Percentiles rank a stretch among this genome's conserved stretches.
Conservation (phyloP, 106 monocot species). For the Phalaenopsis aphrodite region DNA sequence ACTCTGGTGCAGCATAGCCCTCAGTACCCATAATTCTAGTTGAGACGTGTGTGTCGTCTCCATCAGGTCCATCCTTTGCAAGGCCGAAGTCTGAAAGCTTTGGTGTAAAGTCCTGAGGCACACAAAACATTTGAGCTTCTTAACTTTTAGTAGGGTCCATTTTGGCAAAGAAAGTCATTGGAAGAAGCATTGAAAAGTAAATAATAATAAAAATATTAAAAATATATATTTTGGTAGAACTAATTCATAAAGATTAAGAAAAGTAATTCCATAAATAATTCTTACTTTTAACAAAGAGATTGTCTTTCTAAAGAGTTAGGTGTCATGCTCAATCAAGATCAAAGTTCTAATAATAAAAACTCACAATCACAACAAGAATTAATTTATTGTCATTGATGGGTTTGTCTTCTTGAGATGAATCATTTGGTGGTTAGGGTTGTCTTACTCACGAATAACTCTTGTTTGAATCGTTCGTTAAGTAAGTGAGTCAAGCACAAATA, state of each 20-base stretch:
- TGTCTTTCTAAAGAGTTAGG: too few relatives aligned
- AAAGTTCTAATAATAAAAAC: too few relatives aligned
- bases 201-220: not conserved
- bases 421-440: too few relatives aligned
- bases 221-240: not conserved
- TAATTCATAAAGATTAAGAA: not conserved
- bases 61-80: conserved; percentile 41
- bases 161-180: not conserved
- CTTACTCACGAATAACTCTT: too few relatives aligned
- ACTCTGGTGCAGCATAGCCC: conserved; percentile 49
- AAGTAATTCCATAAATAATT: not conserved
- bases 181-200: too few relatives aligned
- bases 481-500: too few relatives aligned
- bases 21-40: conserved; percentile 50
- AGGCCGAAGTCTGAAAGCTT: conserved; percentile 54
- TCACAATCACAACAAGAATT: too few relatives aligned
- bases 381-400: too few relatives aligned
- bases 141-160: not conserved
- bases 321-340: too few relatives aligned
- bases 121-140: not conserved
- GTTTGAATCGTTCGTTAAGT: too few relatives aligned
- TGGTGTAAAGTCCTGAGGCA: conserved; percentile 40
- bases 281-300: too few relatives aligned
- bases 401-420: too few relatives aligned
- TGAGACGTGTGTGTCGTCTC: conserved; percentile 49